A percentile compares a stretch with the other conserved stretches of the same genome.
phyloP scores from a whole-genome alignment of 1,139 yeast species.

The Suhomyces wounanorum region DNA sequence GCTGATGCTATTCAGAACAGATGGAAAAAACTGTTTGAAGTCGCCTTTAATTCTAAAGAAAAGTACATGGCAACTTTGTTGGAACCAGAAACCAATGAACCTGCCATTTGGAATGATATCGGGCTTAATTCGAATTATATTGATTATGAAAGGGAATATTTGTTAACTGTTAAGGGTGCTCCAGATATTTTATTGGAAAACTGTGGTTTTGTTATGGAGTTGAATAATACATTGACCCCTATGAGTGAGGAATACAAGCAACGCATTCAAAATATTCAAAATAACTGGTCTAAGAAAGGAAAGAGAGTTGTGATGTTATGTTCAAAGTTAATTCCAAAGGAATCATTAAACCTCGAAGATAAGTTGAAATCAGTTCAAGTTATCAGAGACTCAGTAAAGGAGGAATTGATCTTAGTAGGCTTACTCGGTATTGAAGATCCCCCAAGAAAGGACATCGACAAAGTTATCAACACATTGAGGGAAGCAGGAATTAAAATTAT shows the following conservation, averaged over 20 bases:
- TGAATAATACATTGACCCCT: slow-evolving; percentile 15
- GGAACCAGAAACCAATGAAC: slow-evolving; percentile 15
- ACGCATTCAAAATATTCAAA: slow-evolving; percentile 31
- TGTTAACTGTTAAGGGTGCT: slow-evolving; percentile 49
- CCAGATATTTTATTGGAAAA: slow-evolving; percentile 47
- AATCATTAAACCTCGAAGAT: slow-evolving; percentile 12
- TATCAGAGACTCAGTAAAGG: slow-evolving; percentile 16
- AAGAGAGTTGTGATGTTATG: slow-evolving; percentile 49
- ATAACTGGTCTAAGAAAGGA: slow-evolving; percentile 43
- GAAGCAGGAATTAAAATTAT: slow-evolving; percentile 52
- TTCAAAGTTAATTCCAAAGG: slow-evolving; percentile 24
- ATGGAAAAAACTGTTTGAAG: slow-evolving; percentile 32
- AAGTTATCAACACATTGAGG: slow-evolving; percentile 39
- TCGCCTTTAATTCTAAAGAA: slow-evolving; percentile 50
- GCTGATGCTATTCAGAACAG: slow-evolving; percentile 13
- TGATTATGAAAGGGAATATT: slow-evolving; percentile 17
- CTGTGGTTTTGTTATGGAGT: slow-evolving; percentile 28
- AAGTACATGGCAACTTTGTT: slow-evolving; percentile 48
- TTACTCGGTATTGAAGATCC: slow-evolving; percentile 55
- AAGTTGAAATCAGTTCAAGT: slow-evolving; percentile 11
- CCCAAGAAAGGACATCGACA: slow-evolving; percentile 46
- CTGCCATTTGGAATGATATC: slow-evolving; percentile 15
- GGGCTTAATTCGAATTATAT: slow-evolving; percentile 15
- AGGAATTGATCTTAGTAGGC: slow-evolving; percentile 38
- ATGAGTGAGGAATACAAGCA: slow-evolving; percentile 18